Conservation (phyloP, 176 grass and related monocot genomes). For the Metroxylon sagu region DNA sequence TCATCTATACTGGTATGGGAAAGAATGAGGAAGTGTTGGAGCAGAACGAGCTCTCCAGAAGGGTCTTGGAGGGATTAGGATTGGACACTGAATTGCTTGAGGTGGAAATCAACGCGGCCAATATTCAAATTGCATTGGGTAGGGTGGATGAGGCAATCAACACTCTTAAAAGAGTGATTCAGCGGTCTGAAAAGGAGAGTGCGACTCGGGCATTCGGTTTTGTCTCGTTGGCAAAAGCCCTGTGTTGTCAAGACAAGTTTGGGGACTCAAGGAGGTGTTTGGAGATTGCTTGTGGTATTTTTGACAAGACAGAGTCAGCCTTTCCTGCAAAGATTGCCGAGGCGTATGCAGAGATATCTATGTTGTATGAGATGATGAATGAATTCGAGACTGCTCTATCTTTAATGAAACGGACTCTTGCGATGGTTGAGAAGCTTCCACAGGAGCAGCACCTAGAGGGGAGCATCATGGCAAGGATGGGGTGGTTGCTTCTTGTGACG, state of each 20-base stretch:
- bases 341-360: constrained; percentile 44
- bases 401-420: constrained; percentile 63
- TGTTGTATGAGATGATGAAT: constrained; percentile 54
- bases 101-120: constrained; percentile 42
- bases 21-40: constrained; percentile 41
- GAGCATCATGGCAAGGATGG: constrained; percentile 55
- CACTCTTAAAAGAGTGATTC: constrained; percentile 42
- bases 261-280: constrained; percentile 51
- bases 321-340: constrained; percentile 24
- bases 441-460: constrained; percentile 56
- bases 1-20: constrained; percentile 41
- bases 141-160: constrained; percentile 47
- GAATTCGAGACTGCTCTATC: constrained; percentile 57
- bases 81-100: constrained; percentile 33
- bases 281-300: constrained; percentile 57
- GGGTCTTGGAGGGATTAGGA: constrained; percentile 35
- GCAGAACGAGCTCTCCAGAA: constrained; percentile 44
- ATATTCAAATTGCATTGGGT: constrained; percentile 34
- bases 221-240: constrained; percentile 44
- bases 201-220: constrained; percentile 46
- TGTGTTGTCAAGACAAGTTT: constrained; percentile 45
- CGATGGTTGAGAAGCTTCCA: constrained; percentile 27
- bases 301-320: constrained; percentile 34
- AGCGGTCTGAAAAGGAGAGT: constrained; percentile 43
- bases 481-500: constrained; percentile 62